Evolutionary conservation across 495 filamentous ascomycete genomes (phyloP).

Genomic region (Hypoxylon lienhwacheense): DNA sequence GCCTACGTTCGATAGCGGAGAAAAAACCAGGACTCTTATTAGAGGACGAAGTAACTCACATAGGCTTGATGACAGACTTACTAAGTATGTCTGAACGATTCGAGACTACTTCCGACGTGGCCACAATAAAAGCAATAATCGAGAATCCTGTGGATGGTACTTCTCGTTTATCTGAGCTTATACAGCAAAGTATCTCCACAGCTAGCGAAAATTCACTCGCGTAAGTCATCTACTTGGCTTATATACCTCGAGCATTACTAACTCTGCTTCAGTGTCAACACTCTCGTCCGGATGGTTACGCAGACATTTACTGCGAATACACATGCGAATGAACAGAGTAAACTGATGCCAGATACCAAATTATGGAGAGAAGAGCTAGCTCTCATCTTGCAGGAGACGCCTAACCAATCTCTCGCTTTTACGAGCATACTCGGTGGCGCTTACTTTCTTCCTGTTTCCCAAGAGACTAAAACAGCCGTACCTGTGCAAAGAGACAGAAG

Average conservation of each 20-base stretch:
- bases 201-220: conserved; percentile 45
- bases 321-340: background rate
- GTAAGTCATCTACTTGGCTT: conserved; percentile 34
- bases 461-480: conserved; percentile 25
- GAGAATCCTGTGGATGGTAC: conserved; percentile 37
- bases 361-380: conserved; percentile 53
- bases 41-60: conserved; percentile 40
- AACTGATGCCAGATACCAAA: conserved; percentile 46
- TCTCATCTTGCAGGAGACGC: conserved; percentile 59
- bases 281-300: conserved; percentile 47
- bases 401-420: conserved; percentile 66
- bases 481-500: conserved; percentile 58
- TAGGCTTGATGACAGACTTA: conserved; percentile 47
- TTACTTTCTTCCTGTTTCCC: conserved; percentile 62
- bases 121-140: conserved; percentile 37
- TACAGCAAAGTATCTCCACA: conserved; percentile 47
- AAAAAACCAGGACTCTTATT: conserved; percentile 41
- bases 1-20: conserved; percentile 45
- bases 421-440: conserved; percentile 71
- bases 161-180: conserved; percentile 41
- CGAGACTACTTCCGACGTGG: conserved; percentile 38
- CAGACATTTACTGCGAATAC: conserved; percentile 32
- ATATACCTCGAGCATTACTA: conserved; percentile 3
- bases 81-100: conserved; percentile 50
- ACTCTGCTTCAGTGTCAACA: conserved; percentile 43